Evolutionary conservation across 345 rosid species (phyloP).

Genomic region (Boechera divaricarpa): DNA sequence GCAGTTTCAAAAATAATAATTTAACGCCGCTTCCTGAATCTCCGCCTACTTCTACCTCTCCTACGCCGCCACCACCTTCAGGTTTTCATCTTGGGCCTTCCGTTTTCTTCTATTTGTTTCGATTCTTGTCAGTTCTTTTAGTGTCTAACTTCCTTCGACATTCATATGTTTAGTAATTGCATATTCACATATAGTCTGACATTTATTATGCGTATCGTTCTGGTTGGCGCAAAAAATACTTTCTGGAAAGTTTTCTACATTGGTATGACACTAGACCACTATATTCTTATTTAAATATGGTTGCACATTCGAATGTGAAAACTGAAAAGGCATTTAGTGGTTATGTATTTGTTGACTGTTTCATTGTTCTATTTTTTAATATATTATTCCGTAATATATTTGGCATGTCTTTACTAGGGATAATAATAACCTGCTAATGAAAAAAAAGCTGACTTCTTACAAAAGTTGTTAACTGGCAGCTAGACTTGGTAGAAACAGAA

Average conservation of each 20-base stretch:
- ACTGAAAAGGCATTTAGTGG: background rate
- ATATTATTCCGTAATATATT: background rate
- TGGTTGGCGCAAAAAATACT: background rate
- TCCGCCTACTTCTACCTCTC: conserved; percentile 69
- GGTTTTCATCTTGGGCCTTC: conserved; percentile 49
- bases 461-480: background rate
- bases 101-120: background rate
- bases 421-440: background rate
- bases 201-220: background rate
- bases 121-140: background rate
- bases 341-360: background rate
- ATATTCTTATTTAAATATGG: background rate
- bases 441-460: background rate
- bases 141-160: background rate
- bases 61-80: conserved; percentile 47
- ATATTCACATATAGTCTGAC: conserved; percentile 9
- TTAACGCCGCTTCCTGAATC: conserved; percentile 45
- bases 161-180: background rate
- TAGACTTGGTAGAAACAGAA: conserved; percentile 6
- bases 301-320: background rate
- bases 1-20: conserved; percentile 63
- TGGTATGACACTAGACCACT: background rate
- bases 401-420: conserved; percentile 3
- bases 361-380: background rate
- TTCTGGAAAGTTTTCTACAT: background rate